phyloP scores from a whole-genome alignment of 2,329 filamentous ascomycete species.

The Aspergillus bombycis region DNA sequence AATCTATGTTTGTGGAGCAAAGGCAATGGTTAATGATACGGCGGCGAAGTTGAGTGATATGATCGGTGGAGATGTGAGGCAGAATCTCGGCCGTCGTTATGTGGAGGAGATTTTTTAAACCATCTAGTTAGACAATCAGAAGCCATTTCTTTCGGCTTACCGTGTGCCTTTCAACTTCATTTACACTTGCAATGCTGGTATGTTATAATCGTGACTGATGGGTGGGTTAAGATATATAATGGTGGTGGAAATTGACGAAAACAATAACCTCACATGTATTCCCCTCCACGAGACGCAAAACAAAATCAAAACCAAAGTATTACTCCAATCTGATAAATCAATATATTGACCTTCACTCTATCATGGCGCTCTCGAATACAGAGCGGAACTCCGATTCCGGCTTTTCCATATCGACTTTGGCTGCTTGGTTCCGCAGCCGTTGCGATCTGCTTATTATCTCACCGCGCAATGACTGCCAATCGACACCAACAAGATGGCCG shows the following conservation, averaged over 20 bases:
- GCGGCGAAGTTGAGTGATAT: background rate
- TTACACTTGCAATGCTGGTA: no score
- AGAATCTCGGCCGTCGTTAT: background rate
- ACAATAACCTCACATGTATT: no score
- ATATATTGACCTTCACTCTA: no score
- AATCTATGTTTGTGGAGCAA: conserved; percentile 4
- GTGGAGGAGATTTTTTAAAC: conserved; percentile 6
- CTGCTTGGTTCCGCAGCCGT: background rate
- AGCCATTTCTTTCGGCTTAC: no score
- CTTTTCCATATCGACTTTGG: background rate
- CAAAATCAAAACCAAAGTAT: no score
- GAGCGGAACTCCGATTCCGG: background rate
- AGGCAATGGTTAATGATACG: background rate
- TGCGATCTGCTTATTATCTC: background rate
- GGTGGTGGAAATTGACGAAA: no score
- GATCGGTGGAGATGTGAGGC: background rate
- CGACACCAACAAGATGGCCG: background rate
- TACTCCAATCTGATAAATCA: no score
- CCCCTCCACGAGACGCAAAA: no score
- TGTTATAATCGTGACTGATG: no score
- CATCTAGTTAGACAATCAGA: no score
- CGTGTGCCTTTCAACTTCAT: no score
- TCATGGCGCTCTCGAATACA: background rate
- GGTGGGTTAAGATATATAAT: no score
- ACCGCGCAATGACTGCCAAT: background rate